Percentiles rank a stretch among this genome's conserved stretches.
phyloP scores from a whole-genome alignment of 768 basidiomycete genomes.

The Boletus reticuloceps region DNA sequence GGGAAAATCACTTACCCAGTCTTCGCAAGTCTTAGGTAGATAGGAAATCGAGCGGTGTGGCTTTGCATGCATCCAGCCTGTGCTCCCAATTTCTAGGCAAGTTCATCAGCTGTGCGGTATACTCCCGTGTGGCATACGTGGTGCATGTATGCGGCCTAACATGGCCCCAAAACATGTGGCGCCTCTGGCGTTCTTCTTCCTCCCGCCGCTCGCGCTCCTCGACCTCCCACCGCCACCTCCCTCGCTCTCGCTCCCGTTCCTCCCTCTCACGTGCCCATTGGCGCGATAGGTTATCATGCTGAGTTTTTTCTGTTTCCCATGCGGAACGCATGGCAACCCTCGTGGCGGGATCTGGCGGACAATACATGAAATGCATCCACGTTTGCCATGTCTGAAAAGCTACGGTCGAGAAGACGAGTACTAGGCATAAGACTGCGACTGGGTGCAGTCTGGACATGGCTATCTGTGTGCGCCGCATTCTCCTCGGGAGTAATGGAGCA shows the following conservation, averaged over 20 bases:
- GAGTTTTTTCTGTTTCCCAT: not conserved
- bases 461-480: not conserved
- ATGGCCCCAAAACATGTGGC: slow-evolving; percentile 21
- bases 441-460: too few relatives aligned
- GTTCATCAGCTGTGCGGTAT: slow-evolving; percentile 30
- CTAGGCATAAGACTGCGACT: not conserved
- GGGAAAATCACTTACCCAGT: slow-evolving; percentile 7
- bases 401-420: not conserved
- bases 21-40: slow-evolving; percentile 23
- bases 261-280: slow-evolving; percentile 9
- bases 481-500: not conserved
- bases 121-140: slow-evolving; percentile 28
- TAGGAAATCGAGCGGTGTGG: slow-evolving; percentile 12
- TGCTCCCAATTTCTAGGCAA: slow-evolving; percentile 21
- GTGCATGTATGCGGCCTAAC: slow-evolving; percentile 18
- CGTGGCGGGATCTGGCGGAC: not conserved
- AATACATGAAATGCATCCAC: not conserved
- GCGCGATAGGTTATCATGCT: not conserved
- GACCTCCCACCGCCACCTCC: slow-evolving; percentile 4
- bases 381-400: not conserved
- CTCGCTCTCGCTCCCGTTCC: not conserved
- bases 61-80: slow-evolving; percentile 22
- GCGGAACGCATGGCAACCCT: not conserved
- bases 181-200: slow-evolving; percentile 24
- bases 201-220: slow-evolving; percentile 14